A percentile compares a stretch with the other conserved stretches of the same genome.
These are phyloP conservation scores for Petunia axillaris DNA, from an alignment of 257 asterid genomes.

Conservation along the genomic window DNA sequence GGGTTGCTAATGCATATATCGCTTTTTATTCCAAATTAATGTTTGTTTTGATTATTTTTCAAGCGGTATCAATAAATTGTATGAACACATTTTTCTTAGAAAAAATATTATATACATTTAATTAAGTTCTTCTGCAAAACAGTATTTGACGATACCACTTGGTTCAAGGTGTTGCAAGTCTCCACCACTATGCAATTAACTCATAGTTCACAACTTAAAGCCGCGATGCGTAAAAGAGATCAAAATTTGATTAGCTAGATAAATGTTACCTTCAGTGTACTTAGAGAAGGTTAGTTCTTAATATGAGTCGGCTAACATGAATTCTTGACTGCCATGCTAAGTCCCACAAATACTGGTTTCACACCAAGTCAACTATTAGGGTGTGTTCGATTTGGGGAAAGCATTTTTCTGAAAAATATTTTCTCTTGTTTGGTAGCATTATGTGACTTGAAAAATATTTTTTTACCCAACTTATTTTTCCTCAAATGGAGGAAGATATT, in stretches of 20 bases:
- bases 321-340: not conserved
- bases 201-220: not conserved
- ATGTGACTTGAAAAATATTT: no score
- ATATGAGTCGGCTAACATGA: not conserved
- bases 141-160: not conserved
- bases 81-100: no score
- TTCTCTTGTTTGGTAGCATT: no score
- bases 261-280: not conserved
- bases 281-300: not conserved
- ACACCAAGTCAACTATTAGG: not conserved
- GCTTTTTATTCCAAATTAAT: no score
- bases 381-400: no score
- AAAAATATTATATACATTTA: no score
- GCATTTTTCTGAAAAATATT: no score
- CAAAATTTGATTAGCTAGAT: not conserved
- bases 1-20: no score
- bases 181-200: not conserved
- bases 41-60: not conserved
- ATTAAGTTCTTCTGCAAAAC: not conserved
- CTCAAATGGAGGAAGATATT: no score
- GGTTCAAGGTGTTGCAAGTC: not conserved
- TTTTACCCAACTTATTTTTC: no score
- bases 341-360: not conserved
- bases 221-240: not conserved
- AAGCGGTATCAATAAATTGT: not conserved